These are phyloP conservation scores for Poterioochromonas sp. DNA, from an alignment of 352 stramenopile genomes.

Conservation along the genomic window DNA sequence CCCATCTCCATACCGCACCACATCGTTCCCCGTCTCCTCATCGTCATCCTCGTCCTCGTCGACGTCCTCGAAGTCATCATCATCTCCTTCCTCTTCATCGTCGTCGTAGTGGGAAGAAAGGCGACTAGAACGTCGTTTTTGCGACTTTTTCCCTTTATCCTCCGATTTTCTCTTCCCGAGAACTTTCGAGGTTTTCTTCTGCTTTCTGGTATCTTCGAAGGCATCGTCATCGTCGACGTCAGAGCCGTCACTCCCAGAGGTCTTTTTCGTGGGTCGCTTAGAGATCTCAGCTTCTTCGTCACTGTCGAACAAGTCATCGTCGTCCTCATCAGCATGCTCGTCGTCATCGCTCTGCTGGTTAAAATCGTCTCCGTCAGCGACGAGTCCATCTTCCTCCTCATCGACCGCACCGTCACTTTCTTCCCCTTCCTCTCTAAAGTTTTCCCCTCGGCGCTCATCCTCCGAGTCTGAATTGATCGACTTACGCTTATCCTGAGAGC, in stretches of 20 bases:
- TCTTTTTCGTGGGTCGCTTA: background rate
- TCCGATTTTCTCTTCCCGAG: too few species aligned
- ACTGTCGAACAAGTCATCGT: conserved; percentile 19
- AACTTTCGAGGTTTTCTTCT: too few species aligned
- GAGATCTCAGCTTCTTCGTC: conserved; percentile 19
- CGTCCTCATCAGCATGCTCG: background rate
- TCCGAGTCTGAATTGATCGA: background rate
- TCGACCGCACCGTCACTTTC: background rate
- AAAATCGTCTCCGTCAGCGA: background rate
- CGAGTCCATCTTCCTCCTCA: background rate
- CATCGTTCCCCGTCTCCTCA: background rate
- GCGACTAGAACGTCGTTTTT: background rate
- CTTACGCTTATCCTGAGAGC: background rate
- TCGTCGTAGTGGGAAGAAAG: background rate
- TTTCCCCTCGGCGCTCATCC: background rate
- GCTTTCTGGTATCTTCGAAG: background rate
- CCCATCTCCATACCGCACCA: background rate
- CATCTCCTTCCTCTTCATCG: conserved; percentile 20
- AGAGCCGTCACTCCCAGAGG: background rate
- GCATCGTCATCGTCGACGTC: background rate
- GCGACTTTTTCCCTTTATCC: background rate
- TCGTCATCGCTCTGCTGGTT: background rate
- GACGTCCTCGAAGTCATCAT: background rate
- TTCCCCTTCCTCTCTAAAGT: background rate
- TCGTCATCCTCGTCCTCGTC: background rate